Conservation (phyloP, 2,329 filamentous ascomycete species). For the Fusarium sp. region DNA sequence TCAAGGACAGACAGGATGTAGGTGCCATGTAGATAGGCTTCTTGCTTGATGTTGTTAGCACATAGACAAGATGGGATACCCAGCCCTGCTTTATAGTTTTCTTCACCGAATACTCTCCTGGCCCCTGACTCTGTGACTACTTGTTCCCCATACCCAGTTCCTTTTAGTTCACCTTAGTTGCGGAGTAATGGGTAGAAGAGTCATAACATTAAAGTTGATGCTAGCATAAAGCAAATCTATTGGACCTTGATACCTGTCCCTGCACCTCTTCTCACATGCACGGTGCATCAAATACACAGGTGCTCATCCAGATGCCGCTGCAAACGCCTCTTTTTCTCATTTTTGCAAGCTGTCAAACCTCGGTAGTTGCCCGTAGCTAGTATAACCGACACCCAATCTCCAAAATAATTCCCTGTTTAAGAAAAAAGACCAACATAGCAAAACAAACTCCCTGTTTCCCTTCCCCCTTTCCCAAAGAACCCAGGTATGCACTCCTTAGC, state of each 20-base stretch:
- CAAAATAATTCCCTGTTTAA: slow-evolving; percentile 30
- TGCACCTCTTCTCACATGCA: slow-evolving; percentile 44
- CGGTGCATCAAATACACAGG: slow-evolving; percentile 30
- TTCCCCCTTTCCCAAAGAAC: slow-evolving; percentile 12
- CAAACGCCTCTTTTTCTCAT: slow-evolving; percentile 44
- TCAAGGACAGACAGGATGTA: slow-evolving; percentile 32
- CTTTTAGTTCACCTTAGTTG: slow-evolving; percentile 34
- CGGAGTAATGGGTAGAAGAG: slow-evolving; percentile 37
- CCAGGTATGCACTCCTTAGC: slow-evolving; percentile 1
- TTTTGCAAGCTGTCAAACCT: slow-evolving; percentile 33
- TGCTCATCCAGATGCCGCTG: slow-evolving; percentile 31
- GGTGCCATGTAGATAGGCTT: slow-evolving; percentile 46
- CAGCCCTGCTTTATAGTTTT: slow-evolving; percentile 50
- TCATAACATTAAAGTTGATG: slow-evolving; percentile 41
- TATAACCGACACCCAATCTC: slow-evolving; percentile 30
- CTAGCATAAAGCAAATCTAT: slow-evolving; percentile 43
- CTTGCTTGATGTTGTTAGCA: slow-evolving; percentile 42
- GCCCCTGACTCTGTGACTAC: slow-evolving; percentile 24
- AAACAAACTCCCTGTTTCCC: slow-evolving; percentile 24
- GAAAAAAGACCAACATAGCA: slow-evolving; percentile 24
- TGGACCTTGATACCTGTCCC: slow-evolving; percentile 40
- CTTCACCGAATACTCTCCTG: slow-evolving; percentile 7
- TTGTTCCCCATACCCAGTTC: slow-evolving; percentile 26
- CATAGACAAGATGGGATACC: slow-evolving; percentile 47
- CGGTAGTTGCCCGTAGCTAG: slow-evolving; percentile 44